Base-by-base conservation (phyloP, 129 eudicot genomes). In the Lactuca saligna region DNA sequence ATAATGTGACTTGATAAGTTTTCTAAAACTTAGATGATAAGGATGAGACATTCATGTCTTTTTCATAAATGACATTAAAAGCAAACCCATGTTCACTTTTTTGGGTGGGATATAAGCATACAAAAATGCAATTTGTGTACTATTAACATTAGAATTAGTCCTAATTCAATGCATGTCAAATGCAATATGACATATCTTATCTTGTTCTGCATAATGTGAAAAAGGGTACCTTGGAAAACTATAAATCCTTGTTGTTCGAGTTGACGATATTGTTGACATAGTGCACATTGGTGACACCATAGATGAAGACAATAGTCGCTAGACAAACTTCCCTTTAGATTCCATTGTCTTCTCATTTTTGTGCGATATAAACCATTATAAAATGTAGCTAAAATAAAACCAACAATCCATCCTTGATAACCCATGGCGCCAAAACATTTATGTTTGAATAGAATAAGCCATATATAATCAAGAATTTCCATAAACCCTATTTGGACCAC, bases 221-320 rank as follows among this genome's bases (percentile, higher is more conserved):
- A 75, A 66, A 50, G 3, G 33, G 46, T 68, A 76, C 80, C 80
- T 68, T 68, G 80, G 53, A 76, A 76, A 14, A 76, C 80, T 8
- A 76, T 54, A 38, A 76, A 69, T 31, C 80, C 75, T 53, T 76
- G 80, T 33, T 61, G 80, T 16, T 76, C 80, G 61, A 76, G 80
- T 68, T 76, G 80, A 15, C 80, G 80, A 68, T 76, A 76, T 68
- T 76, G 80, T 76, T 76, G 80, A 50, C 80, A 76, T 6, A 76
- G 64, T 13, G 80, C 80, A 34, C 80, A 76, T 7, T 61, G 80
- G 46, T 76, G 80, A 69, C 80, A 68, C 62, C 69, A 76, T 1
- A 76, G 75, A 61, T 76, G 80, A 60, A 76, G 67, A 49, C 69
- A 60, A 8, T 68, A 68, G 65, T 76, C 80, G 17, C 75, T 76